Base-by-base conservation (phyloP, 176 grass and related monocot genomes). In the Secale cereale region DNA sequence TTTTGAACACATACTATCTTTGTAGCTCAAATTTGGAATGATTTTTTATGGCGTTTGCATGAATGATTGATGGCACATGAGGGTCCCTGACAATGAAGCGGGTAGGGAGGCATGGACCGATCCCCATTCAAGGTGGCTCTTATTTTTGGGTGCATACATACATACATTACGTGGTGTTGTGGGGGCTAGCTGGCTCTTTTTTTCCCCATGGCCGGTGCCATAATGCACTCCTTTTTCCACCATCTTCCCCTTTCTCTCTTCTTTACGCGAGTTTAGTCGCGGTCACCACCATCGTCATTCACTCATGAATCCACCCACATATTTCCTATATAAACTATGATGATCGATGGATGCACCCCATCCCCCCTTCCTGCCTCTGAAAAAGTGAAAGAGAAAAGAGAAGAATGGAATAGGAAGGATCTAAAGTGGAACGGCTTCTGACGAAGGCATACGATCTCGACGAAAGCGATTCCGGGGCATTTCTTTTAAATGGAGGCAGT, bases 201-300 rank as follows among this genome's bases (percentile, higher is more conserved):
- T 82, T 70, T 50, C 8, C 0, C 48, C 61, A 76, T 70, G 88
- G 88, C 3, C 88, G 78, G 88, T 77, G 88, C 78, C n/a, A 54
- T 77, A 50, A 78, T 89, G 87, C 62, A 46, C 76, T 61, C 75
- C 7, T 30, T 3, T 16, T 16, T 48, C 45, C 45, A 48, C 45
- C 4, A 2, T 15, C 45, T 48, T 48, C 0, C 0, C 16, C 45
- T 16, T 15, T 4, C 0, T 48, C 43, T 46, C 13, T 46, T 46
- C 46, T 22, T 19, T 20, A 17, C 39, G 27, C 0, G 6, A 50
- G 6, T 16, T 14, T 48, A 46, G 40, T 43, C 0, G 10, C 10
- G 10, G 0, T 41, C 10, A 10, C 10, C 43, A 14, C 15, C 4
- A 14, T 1, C 43, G 43, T 40, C 27, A 22, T 8, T 54, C 43